These are phyloP conservation scores for Babesia gibsoni DNA, from an alignment of 169 alveolate genomes.

Conservation along the genomic window DNA sequence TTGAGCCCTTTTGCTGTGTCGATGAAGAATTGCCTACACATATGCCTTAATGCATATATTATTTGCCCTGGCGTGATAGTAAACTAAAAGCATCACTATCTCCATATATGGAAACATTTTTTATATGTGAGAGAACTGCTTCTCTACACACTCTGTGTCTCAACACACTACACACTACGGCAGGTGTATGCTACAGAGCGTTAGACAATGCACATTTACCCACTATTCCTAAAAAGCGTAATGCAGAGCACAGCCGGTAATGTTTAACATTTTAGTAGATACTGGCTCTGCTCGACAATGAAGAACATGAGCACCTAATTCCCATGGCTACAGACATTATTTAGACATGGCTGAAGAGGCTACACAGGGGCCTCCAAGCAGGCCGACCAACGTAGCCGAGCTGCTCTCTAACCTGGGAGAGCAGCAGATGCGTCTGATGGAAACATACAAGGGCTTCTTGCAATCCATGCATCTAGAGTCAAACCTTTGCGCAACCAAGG, in stretches of 20 bases:
- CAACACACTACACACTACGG: not conserved
- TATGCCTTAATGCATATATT: too few relatives aligned
- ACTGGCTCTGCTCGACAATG: too few relatives aligned
- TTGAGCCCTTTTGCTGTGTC: too few relatives aligned
- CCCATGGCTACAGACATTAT: not conserved
- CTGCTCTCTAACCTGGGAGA: slow-evolving; percentile 11
- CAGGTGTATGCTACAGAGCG: not conserved
- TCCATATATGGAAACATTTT: too few relatives aligned
- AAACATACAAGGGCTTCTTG: slow-evolving; percentile 24
- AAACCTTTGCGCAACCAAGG: slow-evolving; percentile 10
- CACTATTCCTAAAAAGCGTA: not conserved
- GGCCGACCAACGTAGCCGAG: slow-evolving; percentile 16
- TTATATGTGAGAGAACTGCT: too few relatives aligned
- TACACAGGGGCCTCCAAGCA: not conserved
- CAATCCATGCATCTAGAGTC: slow-evolving; percentile 23
- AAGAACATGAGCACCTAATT: too few relatives aligned
- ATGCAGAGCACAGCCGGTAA: not conserved
- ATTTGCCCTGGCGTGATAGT: too few relatives aligned
- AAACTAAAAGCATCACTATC: too few relatives aligned
- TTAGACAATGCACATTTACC: not conserved
- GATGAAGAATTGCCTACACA: too few relatives aligned
- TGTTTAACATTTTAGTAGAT: not conserved
- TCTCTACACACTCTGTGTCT: too few relatives aligned
- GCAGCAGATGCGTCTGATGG: slow-evolving; percentile 40
- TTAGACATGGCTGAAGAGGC: not conserved